Conservation (phyloP, 495 filamentous ascomycete species). For the Annulohypoxylon maeteangense region DNA sequence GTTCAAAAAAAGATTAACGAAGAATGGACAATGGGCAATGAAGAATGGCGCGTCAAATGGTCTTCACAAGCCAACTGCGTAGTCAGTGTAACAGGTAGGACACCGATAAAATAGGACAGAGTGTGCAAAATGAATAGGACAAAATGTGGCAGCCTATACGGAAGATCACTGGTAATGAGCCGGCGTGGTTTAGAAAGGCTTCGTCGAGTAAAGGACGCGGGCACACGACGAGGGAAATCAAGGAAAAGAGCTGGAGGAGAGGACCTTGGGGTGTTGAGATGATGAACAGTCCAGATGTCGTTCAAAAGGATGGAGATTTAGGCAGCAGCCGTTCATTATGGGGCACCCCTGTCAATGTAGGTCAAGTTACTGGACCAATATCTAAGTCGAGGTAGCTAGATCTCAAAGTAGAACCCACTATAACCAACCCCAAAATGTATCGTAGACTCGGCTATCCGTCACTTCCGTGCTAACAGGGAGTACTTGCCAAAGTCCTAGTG, state of each 20-base stretch:
- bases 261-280: constrained; percentile 33
- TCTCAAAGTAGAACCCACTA: constrained; percentile 24
- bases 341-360: constrained; percentile 24
- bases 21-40: not conserved
- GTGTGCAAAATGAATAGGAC: constrained; percentile 18
- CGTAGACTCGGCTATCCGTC: not conserved
- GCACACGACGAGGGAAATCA: constrained; percentile 24
- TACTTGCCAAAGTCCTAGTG: constrained; percentile 47
- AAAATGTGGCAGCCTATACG: constrained; percentile 37
- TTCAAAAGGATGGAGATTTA: constrained; percentile 47
- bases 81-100: constrained; percentile 37
- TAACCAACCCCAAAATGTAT: not conserved
- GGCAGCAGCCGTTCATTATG: constrained; percentile 49
- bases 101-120: constrained; percentile 13
- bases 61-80: constrained; percentile 26
- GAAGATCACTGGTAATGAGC: constrained; percentile 18
- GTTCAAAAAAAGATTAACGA: constrained; percentile 9
- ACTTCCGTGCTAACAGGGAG: constrained; percentile 34
- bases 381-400: constrained; percentile 27
- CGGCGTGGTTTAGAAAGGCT: constrained; percentile 9
- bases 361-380: constrained; percentile 17
- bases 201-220: constrained; percentile 29
- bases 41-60: constrained; percentile 11
- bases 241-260: constrained; percentile 7
- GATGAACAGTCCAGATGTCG: constrained; percentile 27